A percentile compares a stretch with the other conserved stretches of the same genome.
phyloP scores from a whole-genome alignment of 164 flowering plant genomes.

The Pachysandra terminalis region DNA sequence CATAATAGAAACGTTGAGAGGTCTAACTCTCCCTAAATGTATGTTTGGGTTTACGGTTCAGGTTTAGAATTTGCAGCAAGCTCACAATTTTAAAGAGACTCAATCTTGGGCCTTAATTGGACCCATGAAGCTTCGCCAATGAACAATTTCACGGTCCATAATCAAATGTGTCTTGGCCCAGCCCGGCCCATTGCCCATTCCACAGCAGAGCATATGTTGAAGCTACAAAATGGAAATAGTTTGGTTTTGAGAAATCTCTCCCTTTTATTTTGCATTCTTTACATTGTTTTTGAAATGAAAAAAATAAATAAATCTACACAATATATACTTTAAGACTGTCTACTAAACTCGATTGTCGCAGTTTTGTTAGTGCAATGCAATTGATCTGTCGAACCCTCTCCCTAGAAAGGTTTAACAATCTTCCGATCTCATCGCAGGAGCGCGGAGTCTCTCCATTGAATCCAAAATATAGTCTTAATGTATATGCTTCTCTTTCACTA shows the following conservation, averaged over 20 bases:
- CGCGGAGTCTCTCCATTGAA: slow-evolving; percentile 39
- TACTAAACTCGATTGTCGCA: slow-evolving; percentile 18
- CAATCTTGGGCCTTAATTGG: too few relatives aligned
- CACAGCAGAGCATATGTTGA: too few relatives aligned
- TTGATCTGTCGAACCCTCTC: slow-evolving; percentile 57
- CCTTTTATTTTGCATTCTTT: background rate
- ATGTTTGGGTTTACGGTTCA: too few relatives aligned
- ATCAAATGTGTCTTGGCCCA: too few relatives aligned
- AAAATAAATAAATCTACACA: background rate
- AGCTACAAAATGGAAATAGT: background rate
- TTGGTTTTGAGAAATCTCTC: background rate
- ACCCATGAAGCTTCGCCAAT: too few relatives aligned
- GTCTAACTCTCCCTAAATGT: too few relatives aligned
- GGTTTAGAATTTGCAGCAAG: too few relatives aligned
- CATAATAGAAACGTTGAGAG: too few relatives aligned
- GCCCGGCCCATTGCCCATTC: too few relatives aligned
- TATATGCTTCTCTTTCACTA: slow-evolving; percentile 35
- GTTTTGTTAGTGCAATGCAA: slow-evolving; percentile 37
- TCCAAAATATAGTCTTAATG: slow-evolving; percentile 44
- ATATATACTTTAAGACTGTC: slow-evolving; percentile 15
- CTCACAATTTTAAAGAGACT: too few relatives aligned
- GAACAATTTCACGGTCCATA: too few relatives aligned
- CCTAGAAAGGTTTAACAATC: slow-evolving; percentile 43
- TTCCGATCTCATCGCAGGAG: slow-evolving; percentile 55
- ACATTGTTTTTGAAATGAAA: background rate